Conservation (phyloP, 169 alveolate species). For the Eimeria acervulina region DNA sequence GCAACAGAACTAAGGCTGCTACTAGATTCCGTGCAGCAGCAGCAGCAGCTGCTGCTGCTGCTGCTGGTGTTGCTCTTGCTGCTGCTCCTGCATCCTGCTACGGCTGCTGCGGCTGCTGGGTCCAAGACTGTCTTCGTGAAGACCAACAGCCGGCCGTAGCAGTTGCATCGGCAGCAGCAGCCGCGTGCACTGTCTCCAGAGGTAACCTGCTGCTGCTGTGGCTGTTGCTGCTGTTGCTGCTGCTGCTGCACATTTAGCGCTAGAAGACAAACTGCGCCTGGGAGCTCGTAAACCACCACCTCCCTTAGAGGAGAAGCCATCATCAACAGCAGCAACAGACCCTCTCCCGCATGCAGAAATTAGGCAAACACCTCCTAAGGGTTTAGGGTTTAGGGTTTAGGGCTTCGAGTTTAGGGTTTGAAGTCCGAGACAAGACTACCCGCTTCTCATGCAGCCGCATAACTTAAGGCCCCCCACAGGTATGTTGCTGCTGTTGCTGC, state of each 20-base stretch:
- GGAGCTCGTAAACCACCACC: conserved; percentile 18
- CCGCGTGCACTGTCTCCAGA: background rate
- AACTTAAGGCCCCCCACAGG: background rate
- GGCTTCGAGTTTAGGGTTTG: too few relatives aligned
- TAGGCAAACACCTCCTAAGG: background rate
- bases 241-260: conserved; percentile 43
- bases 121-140: conserved; percentile 17
- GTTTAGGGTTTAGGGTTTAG: conserved; percentile 29
- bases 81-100: background rate
- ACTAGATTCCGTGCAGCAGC: background rate
- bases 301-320: conserved; percentile 9
- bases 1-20: background rate
- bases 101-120: conserved; percentile 50
- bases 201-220: background rate
- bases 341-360: background rate
- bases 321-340: background rate
- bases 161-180: conserved; percentile 46
- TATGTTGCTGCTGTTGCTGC: background rate
- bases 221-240: background rate
- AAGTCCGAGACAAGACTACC: background rate
- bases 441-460: background rate
- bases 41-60: conserved; percentile 13
- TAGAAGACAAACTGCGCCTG: background rate
- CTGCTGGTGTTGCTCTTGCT: background rate
- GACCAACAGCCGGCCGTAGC: conserved; percentile 44